phyloP scores from a whole-genome alignment of 2,329 filamentous ascomycete species.

The Cordyceps cicadae region DNA sequence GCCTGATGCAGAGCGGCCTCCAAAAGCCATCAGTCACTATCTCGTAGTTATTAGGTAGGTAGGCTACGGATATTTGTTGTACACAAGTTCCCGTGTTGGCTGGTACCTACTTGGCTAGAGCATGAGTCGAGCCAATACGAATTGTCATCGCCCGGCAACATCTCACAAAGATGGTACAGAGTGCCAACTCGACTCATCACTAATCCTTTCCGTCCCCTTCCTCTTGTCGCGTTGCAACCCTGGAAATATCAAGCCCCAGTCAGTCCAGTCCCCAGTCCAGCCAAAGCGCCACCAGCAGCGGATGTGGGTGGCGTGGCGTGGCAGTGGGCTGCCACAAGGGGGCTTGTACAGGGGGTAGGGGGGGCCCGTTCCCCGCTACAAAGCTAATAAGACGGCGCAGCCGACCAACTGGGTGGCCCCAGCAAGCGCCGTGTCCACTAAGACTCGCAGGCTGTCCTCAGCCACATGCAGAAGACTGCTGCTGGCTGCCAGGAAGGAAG shows the following conservation, averaged over 20 bases:
- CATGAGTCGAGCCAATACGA: too few relatives aligned
- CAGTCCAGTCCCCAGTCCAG: not conserved
- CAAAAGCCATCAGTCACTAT: too few relatives aligned
- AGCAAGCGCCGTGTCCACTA: constrained; percentile 3
- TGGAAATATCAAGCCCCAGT: not conserved
- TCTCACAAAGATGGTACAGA: not conserved
- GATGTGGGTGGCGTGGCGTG: not conserved
- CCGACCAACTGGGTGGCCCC: not conserved
- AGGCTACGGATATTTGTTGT: too few relatives aligned
- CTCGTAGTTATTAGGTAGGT: too few relatives aligned
- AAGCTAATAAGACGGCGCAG: not conserved
- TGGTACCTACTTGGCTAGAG: too few relatives aligned
- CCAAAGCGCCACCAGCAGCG: not conserved
- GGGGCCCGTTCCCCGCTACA: not conserved
- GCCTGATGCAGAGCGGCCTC: too few relatives aligned
- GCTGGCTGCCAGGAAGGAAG: not conserved
- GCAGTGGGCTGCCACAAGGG: not conserved
- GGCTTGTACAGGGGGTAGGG: not conserved
- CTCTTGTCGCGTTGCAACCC: not conserved
- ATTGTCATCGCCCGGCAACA: not conserved
- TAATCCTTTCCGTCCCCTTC: not conserved
- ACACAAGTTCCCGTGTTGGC: too few relatives aligned
- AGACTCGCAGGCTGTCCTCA: not conserved
- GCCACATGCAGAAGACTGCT: not conserved
- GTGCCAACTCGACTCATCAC: too few relatives aligned